Conservation (phyloP, 2,329 filamentous ascomycete species). For the Calonectria leucothoes region DNA sequence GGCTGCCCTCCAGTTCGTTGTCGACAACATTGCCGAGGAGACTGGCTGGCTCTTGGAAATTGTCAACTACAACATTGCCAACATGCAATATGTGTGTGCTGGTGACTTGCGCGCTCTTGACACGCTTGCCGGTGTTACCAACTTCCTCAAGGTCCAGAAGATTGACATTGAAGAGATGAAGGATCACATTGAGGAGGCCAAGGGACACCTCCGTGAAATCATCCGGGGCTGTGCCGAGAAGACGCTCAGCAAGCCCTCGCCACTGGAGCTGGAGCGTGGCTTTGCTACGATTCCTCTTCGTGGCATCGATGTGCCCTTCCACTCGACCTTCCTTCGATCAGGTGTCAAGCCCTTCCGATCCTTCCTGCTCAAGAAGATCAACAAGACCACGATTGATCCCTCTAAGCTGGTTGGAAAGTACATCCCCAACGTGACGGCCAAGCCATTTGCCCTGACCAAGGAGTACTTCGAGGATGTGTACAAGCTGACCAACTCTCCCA, state of each 20-base stretch:
- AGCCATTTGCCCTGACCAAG: conserved; percentile 94
- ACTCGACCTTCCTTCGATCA: conserved; percentile 96
- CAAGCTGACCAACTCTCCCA: conserved; percentile 84
- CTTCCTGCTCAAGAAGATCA: conserved; percentile 99
- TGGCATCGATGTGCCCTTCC: conserved; percentile 99
- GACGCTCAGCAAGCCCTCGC: conserved; percentile 88
- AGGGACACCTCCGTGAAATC: conserved; percentile 89
- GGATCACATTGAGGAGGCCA: conserved; percentile 90
- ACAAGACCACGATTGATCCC: conserved; percentile 98
- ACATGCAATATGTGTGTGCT: conserved; percentile 80
- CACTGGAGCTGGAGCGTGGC: conserved; percentile 90
- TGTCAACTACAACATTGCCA: conserved; percentile 92
- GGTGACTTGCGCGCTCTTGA: conserved; percentile 79
- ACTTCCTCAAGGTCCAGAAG: conserved; percentile 96
- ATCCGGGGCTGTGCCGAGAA: conserved; percentile 89
- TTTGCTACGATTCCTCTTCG: conserved; percentile 97
- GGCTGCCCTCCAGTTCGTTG: conserved; percentile 94
- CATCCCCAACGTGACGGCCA: conserved; percentile 97
- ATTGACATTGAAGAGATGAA: conserved; percentile 96
- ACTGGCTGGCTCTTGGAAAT: conserved; percentile 98
- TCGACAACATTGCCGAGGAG: conserved; percentile 93
- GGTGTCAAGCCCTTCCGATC: conserved; percentile 99
- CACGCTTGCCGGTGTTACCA: conserved; percentile 83
- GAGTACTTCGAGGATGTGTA: conserved; percentile 99
- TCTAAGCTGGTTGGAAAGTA: conserved; percentile 98